Conservation (phyloP, 352 stramenopile genomes). For the Phytopythium cucurbitacearum region DNA sequence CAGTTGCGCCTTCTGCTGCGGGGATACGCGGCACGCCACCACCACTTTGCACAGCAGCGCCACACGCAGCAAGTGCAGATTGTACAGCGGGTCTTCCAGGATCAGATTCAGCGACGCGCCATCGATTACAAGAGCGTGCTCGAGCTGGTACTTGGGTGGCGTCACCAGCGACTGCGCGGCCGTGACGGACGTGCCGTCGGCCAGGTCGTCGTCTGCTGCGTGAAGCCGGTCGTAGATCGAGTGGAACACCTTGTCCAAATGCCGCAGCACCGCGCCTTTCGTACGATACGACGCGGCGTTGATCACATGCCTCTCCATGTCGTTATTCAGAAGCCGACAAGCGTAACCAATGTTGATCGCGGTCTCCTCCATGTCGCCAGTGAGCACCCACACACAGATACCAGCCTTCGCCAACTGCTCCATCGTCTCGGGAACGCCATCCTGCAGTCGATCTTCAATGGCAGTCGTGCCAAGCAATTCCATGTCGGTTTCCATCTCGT, state of each 20-base stretch:
- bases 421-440: slow-evolving; percentile 80
- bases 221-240: slow-evolving; percentile 34
- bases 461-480: slow-evolving; percentile 77
- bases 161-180: slow-evolving; percentile 24
- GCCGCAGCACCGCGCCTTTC: slow-evolving; percentile 58
- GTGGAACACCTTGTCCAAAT: slow-evolving; percentile 81
- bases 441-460: slow-evolving; percentile 85
- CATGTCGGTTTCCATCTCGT: slow-evolving; percentile 77
- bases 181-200: slow-evolving; percentile 12
- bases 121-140: slow-evolving; percentile 93
- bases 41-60: slow-evolving; percentile 93
- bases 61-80: slow-evolving; percentile 79
- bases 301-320: slow-evolving; percentile 91
- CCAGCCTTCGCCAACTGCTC: slow-evolving; percentile 65
- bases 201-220: slow-evolving; percentile 8
- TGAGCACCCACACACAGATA: slow-evolving; percentile 87
- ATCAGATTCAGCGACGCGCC: slow-evolving; percentile 88
- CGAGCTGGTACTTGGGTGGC: slow-evolving; percentile 22
- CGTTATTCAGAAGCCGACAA: slow-evolving; percentile 86
- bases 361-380: slow-evolving; percentile 88
- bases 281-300: slow-evolving; percentile 63
- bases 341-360: slow-evolving; percentile 88
- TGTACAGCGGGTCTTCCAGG: slow-evolving; percentile 64
- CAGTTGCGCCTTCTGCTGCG: slow-evolving; percentile 97
- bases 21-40: slow-evolving; percentile 96